Evolutionary conservation across 192 early-diverging fungal genomes (phyloP).

Genomic region (Linderina pennispora): DNA sequence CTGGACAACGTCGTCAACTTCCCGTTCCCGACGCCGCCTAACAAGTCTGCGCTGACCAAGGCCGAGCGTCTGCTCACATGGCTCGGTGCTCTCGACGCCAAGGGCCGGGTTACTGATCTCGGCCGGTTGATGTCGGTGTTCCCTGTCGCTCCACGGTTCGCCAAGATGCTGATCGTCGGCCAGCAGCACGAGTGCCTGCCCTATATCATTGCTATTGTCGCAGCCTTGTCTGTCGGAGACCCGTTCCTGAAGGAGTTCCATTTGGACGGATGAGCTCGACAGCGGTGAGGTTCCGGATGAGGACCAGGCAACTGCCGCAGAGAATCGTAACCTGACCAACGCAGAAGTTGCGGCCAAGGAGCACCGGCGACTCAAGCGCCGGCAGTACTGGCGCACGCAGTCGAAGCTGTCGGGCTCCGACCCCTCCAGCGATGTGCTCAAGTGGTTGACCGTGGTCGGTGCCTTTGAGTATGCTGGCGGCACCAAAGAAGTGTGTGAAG

Average conservation of each 20-base stretch:
- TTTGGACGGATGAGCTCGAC: slow-evolving; percentile 39
- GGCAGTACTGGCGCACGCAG: slow-evolving; percentile 69
- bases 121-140: slow-evolving; percentile 87
- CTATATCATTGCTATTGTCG: slow-evolving; percentile 86
- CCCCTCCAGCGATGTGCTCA: slow-evolving; percentile 81
- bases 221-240: slow-evolving; percentile 89
- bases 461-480: slow-evolving; percentile 74
- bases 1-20: slow-evolving; percentile 93
- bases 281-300: slow-evolving; percentile 48
- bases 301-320: slow-evolving; percentile 51
- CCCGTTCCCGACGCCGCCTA: slow-evolving; percentile 96
- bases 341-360: slow-evolving; percentile 58
- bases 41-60: slow-evolving; percentile 57
- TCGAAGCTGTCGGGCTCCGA: slow-evolving; percentile 48
- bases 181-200: slow-evolving; percentile 80
- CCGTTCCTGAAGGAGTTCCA: slow-evolving; percentile 79
- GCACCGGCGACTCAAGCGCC: slow-evolving; percentile 49
- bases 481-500: slow-evolving; percentile 63
- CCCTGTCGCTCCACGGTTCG: slow-evolving; percentile 85
- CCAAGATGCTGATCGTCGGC: slow-evolving; percentile 74
- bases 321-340: too few species aligned
- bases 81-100: slow-evolving; percentile 66
- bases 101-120: slow-evolving; percentile 67
- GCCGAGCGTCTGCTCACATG: slow-evolving; percentile 79
- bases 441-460: slow-evolving; percentile 81